Conservation (phyloP, 345 rosid genomes). For the Streptanthus diversifolius region DNA sequence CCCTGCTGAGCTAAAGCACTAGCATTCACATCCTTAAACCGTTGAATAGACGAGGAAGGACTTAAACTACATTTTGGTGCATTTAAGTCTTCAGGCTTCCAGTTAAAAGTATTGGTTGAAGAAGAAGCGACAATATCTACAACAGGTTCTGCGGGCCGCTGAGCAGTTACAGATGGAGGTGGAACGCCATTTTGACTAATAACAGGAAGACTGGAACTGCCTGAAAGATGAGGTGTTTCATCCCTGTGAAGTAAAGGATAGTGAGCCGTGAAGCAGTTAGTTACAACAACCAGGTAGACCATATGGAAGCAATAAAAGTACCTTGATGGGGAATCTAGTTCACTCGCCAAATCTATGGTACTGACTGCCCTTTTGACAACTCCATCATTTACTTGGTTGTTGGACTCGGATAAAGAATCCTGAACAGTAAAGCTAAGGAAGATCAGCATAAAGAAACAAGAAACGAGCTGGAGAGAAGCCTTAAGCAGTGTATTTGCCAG, state of each 20-base stretch:
- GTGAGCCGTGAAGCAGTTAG: conserved; percentile 9
- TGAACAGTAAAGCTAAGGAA: conserved; percentile 26
- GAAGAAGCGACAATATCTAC: conserved; percentile 35
- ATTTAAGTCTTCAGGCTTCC: conserved; percentile 58
- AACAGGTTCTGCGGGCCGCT: conserved; percentile 33
- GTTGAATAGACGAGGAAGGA: conserved; percentile 17
- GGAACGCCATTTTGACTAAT: conserved; percentile 42
- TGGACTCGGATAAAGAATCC: conserved; percentile 54
- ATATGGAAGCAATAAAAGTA: conserved; percentile 29
- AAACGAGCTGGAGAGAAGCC: conserved; percentile 1
- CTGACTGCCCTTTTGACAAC: conserved; percentile 43
- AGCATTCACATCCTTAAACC: conserved; percentile 11
- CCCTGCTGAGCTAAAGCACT: not conserved
- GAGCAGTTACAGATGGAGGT: conserved; percentile 29
- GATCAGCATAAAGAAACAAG: conserved; percentile 8
- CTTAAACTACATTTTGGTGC: conserved; percentile 71
- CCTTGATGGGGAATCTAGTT: conserved; percentile 48
- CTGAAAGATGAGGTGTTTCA: conserved; percentile 34
- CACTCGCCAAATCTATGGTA: conserved; percentile 32
- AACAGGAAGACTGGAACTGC: conserved; percentile 38
- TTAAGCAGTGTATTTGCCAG: conserved; percentile 9
- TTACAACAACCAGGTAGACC: conserved; percentile 6
- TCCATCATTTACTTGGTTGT: conserved; percentile 55
- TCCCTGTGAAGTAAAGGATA: conserved; percentile 45
- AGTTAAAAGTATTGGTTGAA: conserved; percentile 38